Percentiles rank a stretch among this genome's conserved stretches.
Evolutionary conservation across 345 rosid genomes (phyloP).

Genomic region (Murraya paniculata): DNA sequence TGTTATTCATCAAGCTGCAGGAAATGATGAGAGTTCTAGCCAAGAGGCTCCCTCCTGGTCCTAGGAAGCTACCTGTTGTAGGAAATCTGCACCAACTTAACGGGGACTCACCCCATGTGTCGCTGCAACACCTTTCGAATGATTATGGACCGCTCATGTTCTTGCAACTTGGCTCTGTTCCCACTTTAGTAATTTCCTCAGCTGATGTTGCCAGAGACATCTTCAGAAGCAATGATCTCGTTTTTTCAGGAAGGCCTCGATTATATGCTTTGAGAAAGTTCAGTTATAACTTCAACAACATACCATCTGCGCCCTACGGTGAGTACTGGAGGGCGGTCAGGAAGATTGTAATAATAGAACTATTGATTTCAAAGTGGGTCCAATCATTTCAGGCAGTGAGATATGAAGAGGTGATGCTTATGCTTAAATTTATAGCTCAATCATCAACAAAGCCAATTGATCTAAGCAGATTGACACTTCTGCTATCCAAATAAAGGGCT

Average conservation of each 20-base stretch:
- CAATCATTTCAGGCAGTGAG: conserved; percentile 31
- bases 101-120: conserved; percentile 24
- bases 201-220: conserved; percentile 32
- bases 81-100: conserved; percentile 41
- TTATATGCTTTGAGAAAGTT: conserved; percentile 15
- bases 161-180: conserved; percentile 41
- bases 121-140: conserved; percentile 27
- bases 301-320: conserved; percentile 36
- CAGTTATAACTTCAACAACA: conserved; percentile 19
- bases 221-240: conserved; percentile 36
- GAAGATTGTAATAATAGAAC: conserved; percentile 33
- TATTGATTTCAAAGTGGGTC: conserved; percentile 36
- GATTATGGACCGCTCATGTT: conserved; percentile 42
- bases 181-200: conserved; percentile 39
- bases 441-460: conserved; percentile 19
- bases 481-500: conserved; percentile 25
- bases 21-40: not conserved
- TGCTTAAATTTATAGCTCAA: conserved; percentile 20
- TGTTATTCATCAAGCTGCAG: not conserved
- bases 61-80: conserved; percentile 35
- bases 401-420: conserved; percentile 28
- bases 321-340: conserved; percentile 35
- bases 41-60: conserved; percentile 37
- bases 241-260: conserved; percentile 34
- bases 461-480: conserved; percentile 19